Base-by-base conservation (phyloP, 768 basidiomycete genomes). In the Suillus occidentalis region DNA sequence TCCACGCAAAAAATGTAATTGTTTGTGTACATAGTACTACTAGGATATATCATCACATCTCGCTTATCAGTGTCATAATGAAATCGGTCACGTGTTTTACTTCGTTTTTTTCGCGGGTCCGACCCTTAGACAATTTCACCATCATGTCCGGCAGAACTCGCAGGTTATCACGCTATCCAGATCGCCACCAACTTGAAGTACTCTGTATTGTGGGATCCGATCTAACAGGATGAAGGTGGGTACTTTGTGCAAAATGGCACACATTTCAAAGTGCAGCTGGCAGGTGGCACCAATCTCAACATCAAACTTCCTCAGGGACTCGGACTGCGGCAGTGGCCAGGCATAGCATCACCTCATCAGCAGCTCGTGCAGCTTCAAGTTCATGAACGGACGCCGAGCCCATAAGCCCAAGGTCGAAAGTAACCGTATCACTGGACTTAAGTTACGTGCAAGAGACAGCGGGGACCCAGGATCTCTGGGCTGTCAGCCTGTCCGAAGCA, bases 361-460 rank as follows among this genome's bases (percentile, higher is more conserved):
- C 69, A 72, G 58, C 59, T 71, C 0, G 47, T 72, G 13, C 68
- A 69, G 14, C 61, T 77, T 36, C 65, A 66, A n/a, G n/a, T n/a
- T n/a, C n/a, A n/a, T 50, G 67, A 76, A 72, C 74, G 75, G 65
- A 73, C 71, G 36, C 75, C 76, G 6, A 83, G 76, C 67, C 83
- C 81, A 28, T 28, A 89, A 82, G 71, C 80, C 79, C 13, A 89
- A 86, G 69, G 65, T 75, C 49, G 71, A 74, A 37, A 31, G 53
- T 53, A 83, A 82, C 61, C 83, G 84, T 60, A 79, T 83, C 34
- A 80, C 83, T 25, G 79, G 79, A 25, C 77, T 89, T 70, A 89
- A 85, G 72, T 77, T 88, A 60, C 83, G 82, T 58, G 77, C 86
- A 14, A 80, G 76, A 53, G 82, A 84, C 60, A 79, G 78, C 42